These are phyloP conservation scores for Phytophthora nicotianae DNA, from an alignment of 352 stramenopile species.

Conservation along the genomic window DNA sequence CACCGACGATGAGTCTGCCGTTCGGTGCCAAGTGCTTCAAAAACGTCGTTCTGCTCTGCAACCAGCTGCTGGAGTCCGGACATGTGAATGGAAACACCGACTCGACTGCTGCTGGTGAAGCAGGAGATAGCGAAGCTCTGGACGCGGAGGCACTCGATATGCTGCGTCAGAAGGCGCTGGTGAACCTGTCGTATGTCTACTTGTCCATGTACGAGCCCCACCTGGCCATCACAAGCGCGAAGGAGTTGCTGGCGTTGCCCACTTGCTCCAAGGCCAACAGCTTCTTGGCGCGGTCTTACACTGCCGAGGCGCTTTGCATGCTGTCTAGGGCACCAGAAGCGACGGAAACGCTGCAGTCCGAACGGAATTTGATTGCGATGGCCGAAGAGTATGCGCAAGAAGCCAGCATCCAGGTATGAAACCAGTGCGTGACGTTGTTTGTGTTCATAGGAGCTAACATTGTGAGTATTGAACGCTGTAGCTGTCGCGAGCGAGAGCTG, in stretches of 20 bases:
- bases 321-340: slow-evolving; percentile 85
- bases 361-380: slow-evolving; percentile 74
- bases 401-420: slow-evolving; percentile 70
- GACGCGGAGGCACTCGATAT: slow-evolving; percentile 67
- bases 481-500: slow-evolving; percentile 68
- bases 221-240: slow-evolving; percentile 81
- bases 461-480: slow-evolving; percentile 20
- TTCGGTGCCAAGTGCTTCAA: slow-evolving; percentile 91
- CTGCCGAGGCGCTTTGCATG: slow-evolving; percentile 90
- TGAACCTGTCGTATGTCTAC: slow-evolving; percentile 91
- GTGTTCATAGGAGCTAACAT: slow-evolving; percentile 5
- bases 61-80: slow-evolving; percentile 66
- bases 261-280: slow-evolving; percentile 78
- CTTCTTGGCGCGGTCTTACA: slow-evolving; percentile 86
- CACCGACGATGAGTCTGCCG: slow-evolving; percentile 81
- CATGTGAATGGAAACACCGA: slow-evolving; percentile 40
- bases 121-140: slow-evolving; percentile 34
- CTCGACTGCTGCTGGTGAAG: slow-evolving; percentile 15
- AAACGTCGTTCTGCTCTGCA: slow-evolving; percentile 84
- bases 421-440: neutral
- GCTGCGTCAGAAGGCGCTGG: slow-evolving; percentile 84
- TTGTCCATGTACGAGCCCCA: slow-evolving; percentile 92
- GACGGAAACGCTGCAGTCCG: slow-evolving; percentile 70
- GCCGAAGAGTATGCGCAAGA: slow-evolving; percentile 83
- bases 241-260: slow-evolving; percentile 73